Evolutionary conservation across 2,329 filamentous ascomycete species (phyloP).

Genomic region (Emergomyces orientalis): DNA sequence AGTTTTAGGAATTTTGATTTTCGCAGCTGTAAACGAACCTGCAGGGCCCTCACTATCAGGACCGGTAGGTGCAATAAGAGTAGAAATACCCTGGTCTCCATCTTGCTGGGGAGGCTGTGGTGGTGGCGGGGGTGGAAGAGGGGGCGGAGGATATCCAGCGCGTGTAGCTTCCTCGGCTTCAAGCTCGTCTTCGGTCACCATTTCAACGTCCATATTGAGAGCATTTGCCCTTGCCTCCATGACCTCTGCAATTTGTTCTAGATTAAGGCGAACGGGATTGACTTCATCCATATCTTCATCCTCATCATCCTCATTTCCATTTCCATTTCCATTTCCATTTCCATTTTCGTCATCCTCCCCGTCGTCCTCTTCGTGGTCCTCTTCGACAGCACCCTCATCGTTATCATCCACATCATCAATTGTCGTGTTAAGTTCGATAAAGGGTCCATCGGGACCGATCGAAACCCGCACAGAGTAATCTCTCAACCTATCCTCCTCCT

Average conservation of each 20-base stretch:
- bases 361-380: slow-evolving; percentile 39
- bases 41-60: neutral
- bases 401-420: slow-evolving; percentile 1
- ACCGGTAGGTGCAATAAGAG: slow-evolving; percentile 4
- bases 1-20: slow-evolving; percentile 68
- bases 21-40: slow-evolving; percentile 5
- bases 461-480: neutral
- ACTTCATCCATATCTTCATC: slow-evolving; percentile 33
- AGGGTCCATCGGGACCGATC: neutral
- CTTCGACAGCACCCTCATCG: neutral
- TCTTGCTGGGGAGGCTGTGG: slow-evolving; percentile 35
- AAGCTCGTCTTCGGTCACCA: slow-evolving; percentile 54
- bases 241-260: slow-evolving; percentile 14
- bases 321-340: slow-evolving; percentile 28
- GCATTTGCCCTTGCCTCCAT: slow-evolving; percentile 11
- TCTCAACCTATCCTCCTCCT: slow-evolving; percentile 41
- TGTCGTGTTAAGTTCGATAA: slow-evolving; percentile 17
- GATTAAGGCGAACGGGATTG: slow-evolving; percentile 25
- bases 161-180: slow-evolving; percentile 70
- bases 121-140: slow-evolving; percentile 54
- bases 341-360: slow-evolving; percentile 28
- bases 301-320: slow-evolving; percentile 24
- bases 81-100: slow-evolving; percentile 16
- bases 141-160: slow-evolving; percentile 61
- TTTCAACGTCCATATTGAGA: slow-evolving; percentile 44